Conservation (phyloP, 2,329 filamentous ascomycete genomes). For the Cordyceps farinosa region DNA sequence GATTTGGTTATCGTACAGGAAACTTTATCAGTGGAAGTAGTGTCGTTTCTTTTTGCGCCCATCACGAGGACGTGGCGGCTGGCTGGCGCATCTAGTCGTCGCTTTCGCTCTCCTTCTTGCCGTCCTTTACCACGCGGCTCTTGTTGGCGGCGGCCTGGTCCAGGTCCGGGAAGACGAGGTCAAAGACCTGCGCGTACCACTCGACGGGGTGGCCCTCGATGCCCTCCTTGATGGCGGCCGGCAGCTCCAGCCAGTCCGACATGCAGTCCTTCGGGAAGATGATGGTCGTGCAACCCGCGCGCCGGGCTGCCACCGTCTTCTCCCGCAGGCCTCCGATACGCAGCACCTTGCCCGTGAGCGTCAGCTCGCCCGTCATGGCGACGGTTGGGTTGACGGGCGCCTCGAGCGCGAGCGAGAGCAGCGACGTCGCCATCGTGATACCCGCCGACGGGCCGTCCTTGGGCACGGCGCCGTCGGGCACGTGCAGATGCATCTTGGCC, state of each 20-base stretch:
- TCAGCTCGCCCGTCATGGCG: slow-evolving; percentile 97
- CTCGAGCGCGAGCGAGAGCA: slow-evolving; percentile 81
- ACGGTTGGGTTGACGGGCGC: slow-evolving; percentile 76
- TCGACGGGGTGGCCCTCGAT: slow-evolving; percentile 86
- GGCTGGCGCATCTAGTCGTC: slow-evolving; percentile 29
- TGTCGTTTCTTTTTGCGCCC: not conserved
- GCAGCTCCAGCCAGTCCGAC: slow-evolving; percentile 95
- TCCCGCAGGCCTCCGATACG: slow-evolving; percentile 91
- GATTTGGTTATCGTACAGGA: not conserved
- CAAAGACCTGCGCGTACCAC: slow-evolving; percentile 94
- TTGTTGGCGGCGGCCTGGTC: slow-evolving; percentile 70
- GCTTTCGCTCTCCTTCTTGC: slow-evolving; percentile 44
- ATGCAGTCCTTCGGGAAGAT: slow-evolving; percentile 94
- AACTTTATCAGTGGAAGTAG: not conserved
- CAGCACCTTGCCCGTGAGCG: slow-evolving; percentile 92
- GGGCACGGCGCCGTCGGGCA: slow-evolving; percentile 90
- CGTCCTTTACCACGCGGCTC: slow-evolving; percentile 61
- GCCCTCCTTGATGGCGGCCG: slow-evolving; percentile 97
- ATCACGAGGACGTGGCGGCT: too few relatives aligned
- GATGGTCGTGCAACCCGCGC: slow-evolving; percentile 88
- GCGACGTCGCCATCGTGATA: slow-evolving; percentile 95
- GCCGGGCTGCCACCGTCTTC: slow-evolving; percentile 92
- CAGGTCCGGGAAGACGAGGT: slow-evolving; percentile 80
- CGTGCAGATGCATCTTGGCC: slow-evolving; percentile 91
- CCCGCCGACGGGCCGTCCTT: slow-evolving; percentile 93